Conservation (phyloP, 2,329 filamentous ascomycete genomes). For the Ophiocordyceps sinensis region DNA sequence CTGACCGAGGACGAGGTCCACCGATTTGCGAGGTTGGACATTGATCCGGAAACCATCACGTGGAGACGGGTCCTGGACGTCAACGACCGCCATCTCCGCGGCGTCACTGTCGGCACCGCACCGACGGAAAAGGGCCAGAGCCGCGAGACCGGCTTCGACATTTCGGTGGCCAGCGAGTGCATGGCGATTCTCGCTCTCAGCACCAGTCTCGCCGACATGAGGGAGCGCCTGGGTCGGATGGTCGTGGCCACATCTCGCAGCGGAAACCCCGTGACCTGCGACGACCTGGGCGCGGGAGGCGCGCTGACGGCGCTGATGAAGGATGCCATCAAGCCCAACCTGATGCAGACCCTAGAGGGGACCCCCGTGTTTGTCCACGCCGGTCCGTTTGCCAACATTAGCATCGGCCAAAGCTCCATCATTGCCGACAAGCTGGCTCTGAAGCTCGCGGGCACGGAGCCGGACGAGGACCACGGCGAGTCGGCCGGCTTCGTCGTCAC, state of each 20-base stretch:
- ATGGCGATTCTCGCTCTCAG: constrained; percentile 96
- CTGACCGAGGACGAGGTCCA: constrained; percentile 79
- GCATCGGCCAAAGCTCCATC: constrained; percentile 90
- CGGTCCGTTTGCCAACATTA: constrained; percentile 96
- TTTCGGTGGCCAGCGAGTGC: constrained; percentile 92
- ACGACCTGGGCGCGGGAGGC: constrained; percentile 86
- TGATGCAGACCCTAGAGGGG: constrained; percentile 96
- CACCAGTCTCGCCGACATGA: constrained; percentile 75
- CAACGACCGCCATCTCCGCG: constrained; percentile 86
- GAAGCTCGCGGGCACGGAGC: constrained; percentile 89
- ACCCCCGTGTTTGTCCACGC: constrained; percentile 97
- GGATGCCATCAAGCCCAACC: constrained; percentile 95
- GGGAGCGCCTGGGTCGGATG: constrained; percentile 88
- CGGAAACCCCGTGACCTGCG: constrained; percentile 88
- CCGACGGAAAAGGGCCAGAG: constrained; percentile 81
- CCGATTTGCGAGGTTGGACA: constrained; percentile 85
- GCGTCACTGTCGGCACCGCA: constrained; percentile 77
- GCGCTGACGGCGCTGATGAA: constrained; percentile 91
- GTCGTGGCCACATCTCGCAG: constrained; percentile 76
- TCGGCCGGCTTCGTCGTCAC: constrained; percentile 91
- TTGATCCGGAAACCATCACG: constrained; percentile 92
- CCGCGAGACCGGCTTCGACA: constrained; percentile 88
- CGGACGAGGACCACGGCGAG: constrained; percentile 67
- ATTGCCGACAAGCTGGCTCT: constrained; percentile 89
- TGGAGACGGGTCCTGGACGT: constrained; percentile 95